These are phyloP conservation scores for Chamaenerion angustifolium DNA, from an alignment of 345 rosid genomes.

Conservation along the genomic window DNA sequence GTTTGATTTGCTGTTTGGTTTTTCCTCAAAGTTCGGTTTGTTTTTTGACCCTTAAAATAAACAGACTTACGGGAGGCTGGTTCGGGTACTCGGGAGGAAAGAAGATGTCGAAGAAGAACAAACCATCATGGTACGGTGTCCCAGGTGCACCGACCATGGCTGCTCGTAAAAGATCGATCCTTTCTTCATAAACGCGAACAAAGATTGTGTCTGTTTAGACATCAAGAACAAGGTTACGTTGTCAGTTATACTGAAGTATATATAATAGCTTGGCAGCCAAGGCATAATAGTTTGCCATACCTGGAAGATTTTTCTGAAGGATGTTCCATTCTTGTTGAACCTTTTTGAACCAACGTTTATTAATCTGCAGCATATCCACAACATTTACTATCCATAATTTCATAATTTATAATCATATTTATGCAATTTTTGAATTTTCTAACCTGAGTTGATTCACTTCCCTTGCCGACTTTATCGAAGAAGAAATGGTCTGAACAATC, in stretches of 20 bases:
- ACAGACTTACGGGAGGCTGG: conserved; percentile 73
- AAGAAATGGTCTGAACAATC: conserved; percentile 82
- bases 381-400: conserved; percentile 2
- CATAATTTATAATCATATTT: conserved; percentile 1
- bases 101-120: conserved; percentile 81
- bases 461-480: conserved; percentile 29
- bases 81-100: conserved; percentile 79
- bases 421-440: conserved; percentile 12
- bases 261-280: not conserved
- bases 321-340: conserved; percentile 89
- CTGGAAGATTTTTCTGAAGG: conserved; percentile 62
- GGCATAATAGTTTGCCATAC: conserved; percentile 21
- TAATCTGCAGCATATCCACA: conserved; percentile 26
- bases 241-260: no score
- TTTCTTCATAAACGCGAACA: conserved; percentile 67
- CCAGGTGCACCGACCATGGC: conserved; percentile 76
- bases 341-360: conserved; percentile 67
- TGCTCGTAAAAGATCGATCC: conserved; percentile 80
- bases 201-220: conserved; percentile 53
- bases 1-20: no score
- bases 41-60: no score
- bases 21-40: no score
- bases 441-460: conserved; percentile 45
- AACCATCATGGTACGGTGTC: conserved; percentile 86
- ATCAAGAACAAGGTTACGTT: not conserved